These are phyloP conservation scores for Candida nanaspora DNA, from an alignment of 805 yeast genomes.

Conservation along the genomic window DNA sequence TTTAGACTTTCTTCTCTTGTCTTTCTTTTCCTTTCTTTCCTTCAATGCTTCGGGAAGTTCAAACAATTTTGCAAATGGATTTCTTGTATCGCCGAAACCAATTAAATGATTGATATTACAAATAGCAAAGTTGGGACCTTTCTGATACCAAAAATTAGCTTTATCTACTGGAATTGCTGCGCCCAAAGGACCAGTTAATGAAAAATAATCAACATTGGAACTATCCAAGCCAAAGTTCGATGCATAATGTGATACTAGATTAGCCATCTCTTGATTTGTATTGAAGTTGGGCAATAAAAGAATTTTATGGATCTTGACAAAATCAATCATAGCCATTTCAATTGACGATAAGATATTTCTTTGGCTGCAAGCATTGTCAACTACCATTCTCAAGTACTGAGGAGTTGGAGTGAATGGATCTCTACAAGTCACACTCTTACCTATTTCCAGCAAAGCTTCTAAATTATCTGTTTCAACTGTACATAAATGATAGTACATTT, in stretches of 20 bases:
- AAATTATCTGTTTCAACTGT: conserved; percentile 74
- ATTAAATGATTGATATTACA: conserved; percentile 68
- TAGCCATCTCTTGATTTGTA: conserved; percentile 45
- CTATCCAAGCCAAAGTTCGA: conserved; percentile 62
- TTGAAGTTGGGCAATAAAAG: conserved; percentile 52
- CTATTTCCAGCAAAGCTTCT: conserved; percentile 73
- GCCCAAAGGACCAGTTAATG: conserved; percentile 31
- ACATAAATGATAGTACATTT: conserved; percentile 80
- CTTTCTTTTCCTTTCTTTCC: conserved; percentile 67
- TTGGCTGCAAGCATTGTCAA: conserved; percentile 70
- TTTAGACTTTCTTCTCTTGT: conserved; percentile 43
- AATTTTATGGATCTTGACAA: conserved; percentile 62
- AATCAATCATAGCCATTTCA: conserved; percentile 54
- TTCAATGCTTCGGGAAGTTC: conserved; percentile 64
- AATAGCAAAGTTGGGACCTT: conserved; percentile 68
- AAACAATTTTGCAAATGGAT: conserved; percentile 72
- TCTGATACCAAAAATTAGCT: conserved; percentile 67
- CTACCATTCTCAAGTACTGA: conserved; percentile 69
- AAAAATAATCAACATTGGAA: conserved; percentile 56
- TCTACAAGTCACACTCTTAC: conserved; percentile 70
- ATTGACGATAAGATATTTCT: conserved; percentile 50
- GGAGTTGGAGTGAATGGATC: conserved; percentile 83
- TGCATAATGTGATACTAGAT: conserved; percentile 57
- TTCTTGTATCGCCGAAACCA: conserved; percentile 70
- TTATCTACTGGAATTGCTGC: conserved; percentile 34